Percentiles rank a stretch among this genome's conserved stretches.
phyloP scores from a whole-genome alignment of 495 filamentous ascomycete genomes.

The Stereocaulon alpinum region DNA sequence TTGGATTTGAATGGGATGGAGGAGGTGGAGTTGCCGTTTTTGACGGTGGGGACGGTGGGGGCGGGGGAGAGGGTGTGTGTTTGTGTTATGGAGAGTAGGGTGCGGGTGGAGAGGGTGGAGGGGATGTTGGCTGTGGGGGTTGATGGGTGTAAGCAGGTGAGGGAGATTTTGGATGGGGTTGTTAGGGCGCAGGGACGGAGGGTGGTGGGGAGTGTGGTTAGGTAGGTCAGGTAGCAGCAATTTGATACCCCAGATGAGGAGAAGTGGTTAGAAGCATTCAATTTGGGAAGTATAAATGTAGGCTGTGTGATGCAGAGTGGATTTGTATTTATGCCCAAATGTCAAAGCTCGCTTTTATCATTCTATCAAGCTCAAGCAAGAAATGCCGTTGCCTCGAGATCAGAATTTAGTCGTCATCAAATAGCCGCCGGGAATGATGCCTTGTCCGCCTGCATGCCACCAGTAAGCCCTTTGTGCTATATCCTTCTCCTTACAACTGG shows the following conservation, averaged over 20 bases:
- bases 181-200: conserved; percentile 55
- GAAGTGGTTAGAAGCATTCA: not conserved
- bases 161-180: conserved; percentile 61
- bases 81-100: conserved; percentile 72
- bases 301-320: not conserved
- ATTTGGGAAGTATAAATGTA: not conserved
- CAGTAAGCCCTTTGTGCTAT: not conserved
- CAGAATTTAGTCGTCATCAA: not conserved
- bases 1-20: conserved; percentile 79
- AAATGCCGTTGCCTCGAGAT: not conserved
- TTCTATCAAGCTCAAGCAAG: not conserved
- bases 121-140: conserved; percentile 85
- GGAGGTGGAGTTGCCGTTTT: conserved; percentile 78
- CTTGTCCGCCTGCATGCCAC: not conserved
- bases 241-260: not conserved
- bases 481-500: conserved; percentile 33
- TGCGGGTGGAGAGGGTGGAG: conserved; percentile 68
- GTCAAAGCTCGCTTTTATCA: conserved; percentile 12
- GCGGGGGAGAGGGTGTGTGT: conserved; percentile 62
- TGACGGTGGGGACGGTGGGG: conserved; percentile 77
- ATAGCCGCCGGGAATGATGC: not conserved
- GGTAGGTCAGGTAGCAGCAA: conserved; percentile 20
- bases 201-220: conserved; percentile 50
- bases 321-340: not conserved
- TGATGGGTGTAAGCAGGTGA: conserved; percentile 81